Evolutionary conservation across 1,284 basidiomycete genomes (phyloP).

Genomic region (Boletus semigastroideus): DNA sequence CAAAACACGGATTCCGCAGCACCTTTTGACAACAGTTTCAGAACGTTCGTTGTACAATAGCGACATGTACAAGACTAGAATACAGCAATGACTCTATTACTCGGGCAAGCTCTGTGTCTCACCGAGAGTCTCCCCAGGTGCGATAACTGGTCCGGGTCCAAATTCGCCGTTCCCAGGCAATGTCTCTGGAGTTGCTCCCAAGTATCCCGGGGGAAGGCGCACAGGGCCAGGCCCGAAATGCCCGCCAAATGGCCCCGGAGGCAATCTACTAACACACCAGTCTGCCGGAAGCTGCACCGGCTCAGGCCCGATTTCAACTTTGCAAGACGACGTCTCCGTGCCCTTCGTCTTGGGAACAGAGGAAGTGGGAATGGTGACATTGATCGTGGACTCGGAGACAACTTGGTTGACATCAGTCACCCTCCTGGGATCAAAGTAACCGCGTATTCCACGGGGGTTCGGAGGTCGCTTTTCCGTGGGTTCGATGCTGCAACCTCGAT

Average conservation of each 20-base stretch:
- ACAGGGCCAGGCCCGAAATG: conserved; percentile 26
- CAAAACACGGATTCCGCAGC: neutral
- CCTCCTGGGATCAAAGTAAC: conserved; percentile 34
- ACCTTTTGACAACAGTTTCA: neutral
- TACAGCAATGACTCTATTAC: conserved; percentile 1
- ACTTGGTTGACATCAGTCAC: conserved; percentile 30
- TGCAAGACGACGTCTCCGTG: conserved; percentile 6
- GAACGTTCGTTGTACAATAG: neutral
- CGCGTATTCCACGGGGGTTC: conserved; percentile 15
- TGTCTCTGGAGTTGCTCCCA: conserved; percentile 16
- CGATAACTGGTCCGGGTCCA: conserved; percentile 25
- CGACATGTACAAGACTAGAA: conserved; percentile 7
- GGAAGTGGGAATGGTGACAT: conserved; percentile 23
- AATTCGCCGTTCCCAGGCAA: conserved; percentile 27
- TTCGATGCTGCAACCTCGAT: conserved; percentile 21
- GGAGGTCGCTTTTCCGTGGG: conserved; percentile 28
- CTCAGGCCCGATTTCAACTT: conserved; percentile 25
- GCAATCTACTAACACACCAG: neutral
- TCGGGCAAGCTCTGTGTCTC: conserved; percentile 9
- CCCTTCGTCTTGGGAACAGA: conserved; percentile 20
- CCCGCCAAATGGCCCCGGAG: conserved; percentile 17
- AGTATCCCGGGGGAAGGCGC: conserved; percentile 8
- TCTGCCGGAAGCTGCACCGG: conserved; percentile 12
- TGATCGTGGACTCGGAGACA: conserved; percentile 21
- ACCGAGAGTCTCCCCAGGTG: conserved; percentile 29